Base-by-base conservation (phyloP, 345 rosid species). In the Alliaria petiolata region DNA sequence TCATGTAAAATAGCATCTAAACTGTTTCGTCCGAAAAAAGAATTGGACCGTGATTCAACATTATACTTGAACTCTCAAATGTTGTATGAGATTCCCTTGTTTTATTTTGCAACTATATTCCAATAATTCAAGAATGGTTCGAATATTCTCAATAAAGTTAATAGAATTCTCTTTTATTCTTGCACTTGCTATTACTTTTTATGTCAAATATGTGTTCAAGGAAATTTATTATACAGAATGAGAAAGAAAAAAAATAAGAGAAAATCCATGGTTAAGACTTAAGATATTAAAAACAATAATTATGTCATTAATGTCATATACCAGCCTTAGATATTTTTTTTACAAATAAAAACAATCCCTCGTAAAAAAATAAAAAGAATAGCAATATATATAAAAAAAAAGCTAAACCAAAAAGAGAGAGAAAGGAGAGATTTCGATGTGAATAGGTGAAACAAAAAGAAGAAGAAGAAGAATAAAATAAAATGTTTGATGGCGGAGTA, bases 401-500 rank as follows among this genome's bases (percentile, higher is more conserved):
- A 76, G 35, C 7, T 45, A 65, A 34, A 43, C 80, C 57, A 72
- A 59, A 71, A 43, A 44, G 55, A 13, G 68, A 59, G 45, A 49
- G 68, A 69, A 34, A 55, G 19, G 12, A 50, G 9, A 68, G 53
- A 62, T 55, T 34, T 16, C 47, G 40, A 62, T 65, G 61, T 47
- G 70, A 51, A 75, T 30, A 69, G 72, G 35, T 3, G 39, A 31
- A 33, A 39, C 9, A 28, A 60, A 31, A 14, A 33, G 30, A 51
- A 71, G 43, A 36, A 40, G 51, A 13, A 47, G 30, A 46, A 54
- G n/a, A n/a, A 34, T 6, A 54, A 62, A 69, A 43, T 30, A 76
- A 77, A 46, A 93, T 93, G 98, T 91, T 93, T 83, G 84, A 89
- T 77, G 93, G 88, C 74, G 92, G 88, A 81, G 85, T 86, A 56